Evolutionary conservation across 805 yeast genomes (phyloP).

Genomic region (Kluyveromyces wickerhamii): DNA sequence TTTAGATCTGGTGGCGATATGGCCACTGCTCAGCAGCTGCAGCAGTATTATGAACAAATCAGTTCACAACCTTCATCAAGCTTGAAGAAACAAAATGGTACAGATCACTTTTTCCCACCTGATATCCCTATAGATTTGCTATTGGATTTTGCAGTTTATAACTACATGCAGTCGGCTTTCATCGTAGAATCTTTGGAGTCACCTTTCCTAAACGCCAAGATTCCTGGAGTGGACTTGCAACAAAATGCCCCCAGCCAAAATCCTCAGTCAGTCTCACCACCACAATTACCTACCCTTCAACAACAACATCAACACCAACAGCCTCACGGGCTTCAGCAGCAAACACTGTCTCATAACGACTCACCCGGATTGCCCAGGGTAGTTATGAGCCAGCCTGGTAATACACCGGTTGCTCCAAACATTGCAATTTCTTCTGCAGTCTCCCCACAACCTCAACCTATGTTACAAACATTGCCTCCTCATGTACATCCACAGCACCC

Average conservation of each 20-base stretch:
- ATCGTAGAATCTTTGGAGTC: constrained; percentile 2
- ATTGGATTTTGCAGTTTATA: constrained; percentile 14
- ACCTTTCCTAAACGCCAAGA: background rate
- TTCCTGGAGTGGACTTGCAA: constrained; percentile 3
- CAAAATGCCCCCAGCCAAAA: background rate
- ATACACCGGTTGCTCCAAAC: background rate
- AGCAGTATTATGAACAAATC: constrained; percentile 6
- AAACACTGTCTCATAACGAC: background rate
- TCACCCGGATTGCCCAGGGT: constrained; percentile 2
- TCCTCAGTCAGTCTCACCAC: background rate
- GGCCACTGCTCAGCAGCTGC: constrained; percentile 7
- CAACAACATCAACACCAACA: background rate
- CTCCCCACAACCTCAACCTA: background rate
- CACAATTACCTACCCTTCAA: background rate
- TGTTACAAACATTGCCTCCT: constrained; percentile 1
- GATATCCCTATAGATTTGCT: constrained; percentile 18
- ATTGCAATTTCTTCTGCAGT: background rate
- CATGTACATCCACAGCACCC: background rate
- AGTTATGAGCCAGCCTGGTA: background rate
- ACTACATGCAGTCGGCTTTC: constrained; percentile 5
- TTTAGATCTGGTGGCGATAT: constrained; percentile 13
- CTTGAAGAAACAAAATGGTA: background rate
- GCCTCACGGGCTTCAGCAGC: background rate
- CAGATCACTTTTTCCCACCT: constrained; percentile 8
- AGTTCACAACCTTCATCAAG: background rate